Base-by-base conservation (phyloP, 345 rosid genomes). In the Citrus unshiu region DNA sequence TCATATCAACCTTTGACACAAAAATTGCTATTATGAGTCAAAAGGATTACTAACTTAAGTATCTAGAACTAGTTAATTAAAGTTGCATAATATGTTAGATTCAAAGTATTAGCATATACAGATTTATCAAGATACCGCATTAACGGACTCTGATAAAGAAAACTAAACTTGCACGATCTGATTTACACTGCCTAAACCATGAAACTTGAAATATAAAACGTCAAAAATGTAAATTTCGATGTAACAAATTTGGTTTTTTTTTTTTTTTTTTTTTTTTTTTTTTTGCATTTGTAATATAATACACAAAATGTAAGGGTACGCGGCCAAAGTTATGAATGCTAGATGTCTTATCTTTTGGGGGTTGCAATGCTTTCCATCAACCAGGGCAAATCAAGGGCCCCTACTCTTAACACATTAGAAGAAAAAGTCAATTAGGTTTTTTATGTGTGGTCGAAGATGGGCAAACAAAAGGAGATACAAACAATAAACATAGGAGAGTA, bases 381-480 rank as follows among this genome's bases (percentile, higher is more conserved):
- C 21, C 30, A 22, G 77, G 30, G 67, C 49, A 21, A 64, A 29
- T 70, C 75, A 74, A 77, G 19, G 87, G 72, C 7, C 79, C 79
- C 79, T 72, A 68, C 81, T 10, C 56, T 57, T 12, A 19, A 25
- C 49, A 46, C 35, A 70, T 29, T 30, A 63, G 64, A 51, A 78
- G 68, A 40, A 56, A 64, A 80, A 58, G 81, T 77, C 46, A 81
- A 75, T 29, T n/a, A 25, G 35, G 78, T 69, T 27, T 56, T 30
- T 32, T 32, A 71, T 80, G 69, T 51, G 80, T 64, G 82, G 81
- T 73, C 70, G 74, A 75, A 57, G 78, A 13, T 29, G 77, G 60
- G 73, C 75, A 68, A 1, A n/a, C 65, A 35, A 75, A 71, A 77
- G 78, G 57, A 78, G 83, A 63, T 74, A 72, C 57, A 75, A 80